Conservation (phyloP, 805 yeast genomes). For the Kodamaea lidongshanica region DNA sequence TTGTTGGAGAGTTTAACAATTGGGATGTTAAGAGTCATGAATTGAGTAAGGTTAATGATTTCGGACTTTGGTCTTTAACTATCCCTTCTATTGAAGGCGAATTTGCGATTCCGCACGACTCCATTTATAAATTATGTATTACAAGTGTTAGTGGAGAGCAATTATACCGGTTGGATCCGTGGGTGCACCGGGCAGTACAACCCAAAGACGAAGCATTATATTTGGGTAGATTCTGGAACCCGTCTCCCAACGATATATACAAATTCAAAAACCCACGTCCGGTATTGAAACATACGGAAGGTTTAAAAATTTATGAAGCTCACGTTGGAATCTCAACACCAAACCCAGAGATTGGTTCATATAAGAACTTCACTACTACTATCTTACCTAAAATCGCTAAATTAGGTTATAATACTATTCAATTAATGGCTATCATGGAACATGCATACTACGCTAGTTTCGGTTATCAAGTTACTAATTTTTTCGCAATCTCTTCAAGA, state of each 20-base stretch:
- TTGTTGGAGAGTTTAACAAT: conserved; percentile 89
- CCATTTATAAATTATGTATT: conserved; percentile 68
- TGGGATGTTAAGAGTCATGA: conserved; percentile 62
- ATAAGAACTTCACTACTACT: conserved; percentile 74
- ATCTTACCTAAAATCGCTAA: conserved; percentile 79
- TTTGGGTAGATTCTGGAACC: conserved; percentile 94
- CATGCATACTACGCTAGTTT: conserved; percentile 97
- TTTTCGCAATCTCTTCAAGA: conserved; percentile 84
- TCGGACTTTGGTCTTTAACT: conserved; percentile 61
- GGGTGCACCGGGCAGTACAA: conserved; percentile 80
- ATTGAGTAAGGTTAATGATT: conserved; percentile 51
- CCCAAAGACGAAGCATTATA: conserved; percentile 49
- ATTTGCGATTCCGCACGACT: conserved; percentile 73
- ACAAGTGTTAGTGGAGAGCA: conserved; percentile 60
- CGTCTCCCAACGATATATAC: conserved; percentile 41
- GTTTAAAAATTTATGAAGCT: conserved; percentile 82
- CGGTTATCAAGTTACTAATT: conserved; percentile 94
- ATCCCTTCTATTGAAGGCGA: conserved; percentile 53
- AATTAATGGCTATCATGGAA: conserved; percentile 97
- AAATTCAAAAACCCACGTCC: conserved; percentile 65
- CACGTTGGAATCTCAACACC: conserved; percentile 94
- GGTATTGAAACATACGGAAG: conserved; percentile 30
- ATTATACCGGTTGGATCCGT: conserved; percentile 81
- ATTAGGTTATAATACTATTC: conserved; percentile 88
- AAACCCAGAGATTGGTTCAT: conserved; percentile 77